Evolutionary conservation across 2,329 filamentous ascomycete species (phyloP).

Genomic region (Neopestalotiopsis sp.): DNA sequence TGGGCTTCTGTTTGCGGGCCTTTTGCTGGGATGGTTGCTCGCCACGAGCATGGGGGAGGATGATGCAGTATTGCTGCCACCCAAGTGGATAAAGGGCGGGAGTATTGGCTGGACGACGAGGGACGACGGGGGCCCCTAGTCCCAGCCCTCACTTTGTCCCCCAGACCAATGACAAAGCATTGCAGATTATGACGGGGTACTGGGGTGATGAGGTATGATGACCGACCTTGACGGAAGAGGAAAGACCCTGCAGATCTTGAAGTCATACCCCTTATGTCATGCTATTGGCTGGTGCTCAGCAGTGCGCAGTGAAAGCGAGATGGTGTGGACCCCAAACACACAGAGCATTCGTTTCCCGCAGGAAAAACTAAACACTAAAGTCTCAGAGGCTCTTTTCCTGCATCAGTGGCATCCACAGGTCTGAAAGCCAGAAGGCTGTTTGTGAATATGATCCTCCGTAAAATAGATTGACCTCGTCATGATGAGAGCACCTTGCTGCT

Average conservation of each 20-base stretch:
- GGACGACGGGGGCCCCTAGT: background rate
- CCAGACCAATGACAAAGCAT: constrained; percentile 6
- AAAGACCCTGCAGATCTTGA: constrained; percentile 43
- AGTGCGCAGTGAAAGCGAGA: background rate
- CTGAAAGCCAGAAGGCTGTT: background rate
- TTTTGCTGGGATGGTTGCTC: constrained; percentile 32
- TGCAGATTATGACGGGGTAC: constrained; percentile 1
- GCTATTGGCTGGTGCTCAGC: constrained; percentile 16
- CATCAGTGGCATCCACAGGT: background rate
- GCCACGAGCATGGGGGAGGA: constrained; percentile 27
- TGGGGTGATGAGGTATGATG: background rate
- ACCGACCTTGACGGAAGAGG: constrained; percentile 24
- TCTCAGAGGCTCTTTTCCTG: background rate
- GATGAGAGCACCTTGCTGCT: too few species aligned
- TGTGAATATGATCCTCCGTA: background rate
- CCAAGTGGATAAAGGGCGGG: constrained; percentile 21
- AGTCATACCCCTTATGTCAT: constrained; percentile 39
- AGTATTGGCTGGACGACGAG: constrained; percentile 18
- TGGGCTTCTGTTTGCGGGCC: constrained; percentile 26
- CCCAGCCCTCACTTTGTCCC: background rate
- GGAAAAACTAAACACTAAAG: background rate
- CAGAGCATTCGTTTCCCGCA: background rate
- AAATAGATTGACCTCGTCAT: too few species aligned
- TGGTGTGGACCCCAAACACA: background rate
- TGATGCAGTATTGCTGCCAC: constrained; percentile 30